A percentile compares a stretch with the other conserved stretches of the same genome.
Conservation (phyloP, 2,329 filamentous ascomycete species). For the Chaetomium sp. region DNA sequence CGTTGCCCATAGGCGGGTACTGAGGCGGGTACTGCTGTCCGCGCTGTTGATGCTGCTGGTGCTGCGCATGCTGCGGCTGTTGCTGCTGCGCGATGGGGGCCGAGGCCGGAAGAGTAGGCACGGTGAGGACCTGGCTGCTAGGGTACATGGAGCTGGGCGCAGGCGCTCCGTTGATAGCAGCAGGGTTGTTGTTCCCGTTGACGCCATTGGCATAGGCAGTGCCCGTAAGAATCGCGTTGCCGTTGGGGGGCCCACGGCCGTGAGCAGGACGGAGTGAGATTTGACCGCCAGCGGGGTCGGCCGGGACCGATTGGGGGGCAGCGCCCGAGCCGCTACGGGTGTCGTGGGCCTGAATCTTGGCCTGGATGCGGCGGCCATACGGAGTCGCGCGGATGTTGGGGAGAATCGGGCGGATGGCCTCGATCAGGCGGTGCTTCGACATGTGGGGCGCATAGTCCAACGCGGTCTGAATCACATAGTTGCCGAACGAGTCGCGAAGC, state of each 20-base stretch:
- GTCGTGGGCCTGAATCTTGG: slow-evolving; percentile 68
- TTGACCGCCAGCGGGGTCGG: slow-evolving; percentile 49
- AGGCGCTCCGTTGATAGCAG: slow-evolving; percentile 9
- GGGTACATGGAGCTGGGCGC: slow-evolving; percentile 18
- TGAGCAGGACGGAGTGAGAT: slow-evolving; percentile 42
- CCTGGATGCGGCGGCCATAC: slow-evolving; percentile 87
- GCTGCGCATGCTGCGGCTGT: slow-evolving; percentile 21
- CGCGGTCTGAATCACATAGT: slow-evolving; percentile 97
- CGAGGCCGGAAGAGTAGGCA: slow-evolving; percentile 22
- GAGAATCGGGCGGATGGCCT: slow-evolving; percentile 77
- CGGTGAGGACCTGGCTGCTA: slow-evolving; percentile 16
- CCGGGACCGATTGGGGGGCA: slow-evolving; percentile 46
- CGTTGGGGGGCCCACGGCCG: slow-evolving; percentile 38
- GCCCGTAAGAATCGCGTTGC: slow-evolving; percentile 30
- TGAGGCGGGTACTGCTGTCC: slow-evolving; percentile 19
- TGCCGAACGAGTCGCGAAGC: slow-evolving; percentile 87
- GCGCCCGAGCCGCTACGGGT: slow-evolving; percentile 34
- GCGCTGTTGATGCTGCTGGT: slow-evolving; percentile 22
- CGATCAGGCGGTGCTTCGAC: slow-evolving; percentile 69
- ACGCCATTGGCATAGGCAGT: slow-evolving; percentile 28
- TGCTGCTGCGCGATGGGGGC: slow-evolving; percentile 22
- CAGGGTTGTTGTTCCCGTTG: slow-evolving; percentile 23
- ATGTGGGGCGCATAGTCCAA: slow-evolving; percentile 73
- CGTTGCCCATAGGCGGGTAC: slow-evolving; percentile 13
- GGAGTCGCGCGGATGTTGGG: slow-evolving; percentile 83